Evolutionary conservation across 495 filamentous ascomycete genomes (phyloP).

Genomic region (Trypethelium eluteriae): DNA sequence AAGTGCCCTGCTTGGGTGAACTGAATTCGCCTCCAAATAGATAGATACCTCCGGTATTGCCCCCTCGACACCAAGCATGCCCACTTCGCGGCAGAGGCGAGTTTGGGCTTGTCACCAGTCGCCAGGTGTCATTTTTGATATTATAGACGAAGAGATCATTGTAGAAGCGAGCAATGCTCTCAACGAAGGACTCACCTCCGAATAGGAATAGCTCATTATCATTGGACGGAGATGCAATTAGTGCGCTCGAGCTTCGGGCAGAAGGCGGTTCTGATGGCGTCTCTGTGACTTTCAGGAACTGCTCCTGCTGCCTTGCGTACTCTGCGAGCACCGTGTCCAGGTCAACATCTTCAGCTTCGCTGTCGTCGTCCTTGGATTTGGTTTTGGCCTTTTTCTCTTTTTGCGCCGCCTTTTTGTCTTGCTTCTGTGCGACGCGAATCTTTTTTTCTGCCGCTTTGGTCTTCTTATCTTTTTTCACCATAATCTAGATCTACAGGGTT

Average conservation of each 20-base stretch:
- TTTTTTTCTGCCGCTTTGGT: conserved; percentile 53
- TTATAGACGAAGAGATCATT: conserved; percentile 81
- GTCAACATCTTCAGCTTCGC: conserved; percentile 86
- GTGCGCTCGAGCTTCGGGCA: conserved; percentile 65
- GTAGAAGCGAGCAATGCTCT: conserved; percentile 54
- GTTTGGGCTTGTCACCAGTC: conserved; percentile 79
- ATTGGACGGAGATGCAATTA: conserved; percentile 77
- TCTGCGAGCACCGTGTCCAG: conserved; percentile 93
- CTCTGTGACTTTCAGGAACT: conserved; percentile 90
- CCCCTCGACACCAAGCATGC: conserved; percentile 85
- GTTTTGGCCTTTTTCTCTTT: conserved; percentile 56
- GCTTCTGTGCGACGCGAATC: conserved; percentile 54
- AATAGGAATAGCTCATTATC: conserved; percentile 85
- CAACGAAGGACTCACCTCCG: conserved; percentile 70
- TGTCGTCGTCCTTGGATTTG: conserved; percentile 51
- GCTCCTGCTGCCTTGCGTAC: conserved; percentile 72
- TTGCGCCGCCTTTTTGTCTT: conserved; percentile 57
- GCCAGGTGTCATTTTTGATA: conserved; percentile 81
- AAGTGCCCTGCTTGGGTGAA: conserved; percentile 90
- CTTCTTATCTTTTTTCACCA: conserved; percentile 51
- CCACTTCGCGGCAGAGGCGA: conserved; percentile 84
- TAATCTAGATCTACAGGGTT: not conserved
- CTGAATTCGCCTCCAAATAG: conserved; percentile 81
- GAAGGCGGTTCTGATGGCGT: conserved; percentile 64
- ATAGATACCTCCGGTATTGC: conserved; percentile 77